phyloP scores from a whole-genome alignment of 305 asterid genomes.

The Coffea humblotiana region DNA sequence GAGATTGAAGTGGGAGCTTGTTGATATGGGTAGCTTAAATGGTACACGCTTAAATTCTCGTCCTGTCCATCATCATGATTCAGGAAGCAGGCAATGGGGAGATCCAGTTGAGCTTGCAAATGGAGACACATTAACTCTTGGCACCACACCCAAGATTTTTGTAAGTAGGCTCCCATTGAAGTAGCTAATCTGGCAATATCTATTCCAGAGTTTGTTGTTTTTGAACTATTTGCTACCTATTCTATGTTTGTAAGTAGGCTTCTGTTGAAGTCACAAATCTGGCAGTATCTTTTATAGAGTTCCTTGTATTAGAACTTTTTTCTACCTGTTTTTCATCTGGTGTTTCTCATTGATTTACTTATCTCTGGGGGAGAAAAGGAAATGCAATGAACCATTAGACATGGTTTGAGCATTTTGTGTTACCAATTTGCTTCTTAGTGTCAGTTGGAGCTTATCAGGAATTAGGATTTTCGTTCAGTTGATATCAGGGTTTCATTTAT shows the following conservation, averaged over 20 bases:
- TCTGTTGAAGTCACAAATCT: too few relatives aligned
- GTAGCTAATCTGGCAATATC: not conserved
- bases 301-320: too few relatives aligned
- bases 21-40: conserved; percentile 99
- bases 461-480: not conserved
- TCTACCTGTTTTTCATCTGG: not conserved
- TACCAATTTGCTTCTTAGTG: too few relatives aligned
- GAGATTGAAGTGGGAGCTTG: conserved; percentile 95
- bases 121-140: conserved; percentile 80
- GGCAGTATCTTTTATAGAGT: too few relatives aligned
- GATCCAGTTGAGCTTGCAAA: conserved; percentile 69
- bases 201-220: not conserved
- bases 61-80: conserved; percentile 51
- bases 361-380: not conserved
- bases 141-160: conserved; percentile 72
- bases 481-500: not conserved
- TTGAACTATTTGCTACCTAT: not conserved
- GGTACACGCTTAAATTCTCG: conserved; percentile 83
- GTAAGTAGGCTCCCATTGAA: conserved; percentile 39
- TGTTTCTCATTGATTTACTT: not conserved
- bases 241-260: too few relatives aligned
- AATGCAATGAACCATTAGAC: not conserved
- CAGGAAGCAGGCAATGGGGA: conserved; percentile 82
- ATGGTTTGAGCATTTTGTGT: not conserved
- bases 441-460: not conserved